These are phyloP conservation scores for Corylus americana DNA, from an alignment of 306 rosid genomes.

Conservation along the genomic window DNA sequence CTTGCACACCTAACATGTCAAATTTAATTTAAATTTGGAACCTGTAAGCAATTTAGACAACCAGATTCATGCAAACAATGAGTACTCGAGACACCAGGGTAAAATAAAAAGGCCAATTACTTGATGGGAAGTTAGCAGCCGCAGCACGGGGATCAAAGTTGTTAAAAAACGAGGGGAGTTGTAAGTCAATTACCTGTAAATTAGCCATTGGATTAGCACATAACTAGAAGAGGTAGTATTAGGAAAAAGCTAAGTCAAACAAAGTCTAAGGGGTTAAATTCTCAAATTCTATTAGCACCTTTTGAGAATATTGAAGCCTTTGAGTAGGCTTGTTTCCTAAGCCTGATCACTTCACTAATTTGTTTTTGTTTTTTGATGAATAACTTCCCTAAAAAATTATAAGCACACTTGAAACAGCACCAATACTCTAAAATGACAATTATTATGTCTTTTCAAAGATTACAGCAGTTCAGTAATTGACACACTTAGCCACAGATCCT, in stretches of 20 bases:
- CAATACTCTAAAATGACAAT: not conserved
- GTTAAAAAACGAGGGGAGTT: constrained; percentile 80
- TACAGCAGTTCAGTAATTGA: not conserved
- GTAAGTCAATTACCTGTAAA: constrained; percentile 80
- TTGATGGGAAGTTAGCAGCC: constrained; percentile 89
- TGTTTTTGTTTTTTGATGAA: no score
- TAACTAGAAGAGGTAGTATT: constrained; percentile 1
- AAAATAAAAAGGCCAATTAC: constrained; percentile 40
- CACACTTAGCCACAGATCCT: not conserved
- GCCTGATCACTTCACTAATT: not conserved
- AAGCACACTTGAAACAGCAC: not conserved
- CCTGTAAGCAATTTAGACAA: constrained; percentile 13
- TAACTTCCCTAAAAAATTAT: not conserved
- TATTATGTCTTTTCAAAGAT: not conserved
- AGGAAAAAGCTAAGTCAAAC: not conserved
- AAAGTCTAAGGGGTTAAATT: constrained; percentile 6
- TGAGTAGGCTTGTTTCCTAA: not conserved
- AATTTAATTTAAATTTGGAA: constrained; percentile 24
- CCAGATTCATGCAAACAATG: not conserved
- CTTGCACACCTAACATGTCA: constrained; percentile 73
- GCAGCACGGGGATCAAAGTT: constrained; percentile 89
- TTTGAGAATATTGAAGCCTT: not conserved
- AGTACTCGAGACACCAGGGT: constrained; percentile 3
- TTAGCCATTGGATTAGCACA: constrained; percentile 14
- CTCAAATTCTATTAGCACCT: not conserved